Evolutionary conservation across 441 rosid species (phyloP), one percentile per base, ranked within the genome.

Genomic region (Gossypium gossypioides): DNA sequence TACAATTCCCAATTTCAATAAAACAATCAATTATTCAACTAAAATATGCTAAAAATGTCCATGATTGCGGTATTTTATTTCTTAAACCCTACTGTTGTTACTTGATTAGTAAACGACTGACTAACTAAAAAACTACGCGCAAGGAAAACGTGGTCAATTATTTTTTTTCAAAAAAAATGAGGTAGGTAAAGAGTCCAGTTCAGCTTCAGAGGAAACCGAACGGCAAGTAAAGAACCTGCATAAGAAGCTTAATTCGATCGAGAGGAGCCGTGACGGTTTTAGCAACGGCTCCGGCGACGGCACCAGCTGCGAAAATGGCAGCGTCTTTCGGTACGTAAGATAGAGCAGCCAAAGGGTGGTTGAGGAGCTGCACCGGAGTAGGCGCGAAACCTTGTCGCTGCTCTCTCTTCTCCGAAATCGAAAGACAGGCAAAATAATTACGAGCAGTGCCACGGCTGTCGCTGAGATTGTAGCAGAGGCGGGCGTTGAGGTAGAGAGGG

Each of bases 231-330:
- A 58, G 50, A 71, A 92, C 99, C 96, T 91, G 97, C 97, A 95
- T 91, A 70, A 95, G 97, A 42, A 95, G 89, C 85, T 95, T 95
- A 69, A 95, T 79, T 18, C 98, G 98, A 86, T 95, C 98, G 62
- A 95, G 98, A 37, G 99, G 99, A 74, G 99, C 98, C 22, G 99
- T 91, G 74, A 86, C 89, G 42, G 93, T 83, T 83, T 95, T 95
- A 0, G 99, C 99, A n/a, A 91, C 96, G 50, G 97, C 97, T 70
- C 99, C 99, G 59, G 97, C 86, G 50, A 86, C 70, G n/a, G 99
- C 97, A 13, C 92, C 97, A 71, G 99, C 97, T 2, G 82, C 78
- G 73, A 95, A 95, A 58, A 89, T 84, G 21, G 97, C 91, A 6
- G 75, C 89, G 51, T 88, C 97, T 63, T 72, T 83, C 0, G 97